Conservation (phyloP, 352 stramenopile genomes). For the Globisporangium paddicum region DNA sequence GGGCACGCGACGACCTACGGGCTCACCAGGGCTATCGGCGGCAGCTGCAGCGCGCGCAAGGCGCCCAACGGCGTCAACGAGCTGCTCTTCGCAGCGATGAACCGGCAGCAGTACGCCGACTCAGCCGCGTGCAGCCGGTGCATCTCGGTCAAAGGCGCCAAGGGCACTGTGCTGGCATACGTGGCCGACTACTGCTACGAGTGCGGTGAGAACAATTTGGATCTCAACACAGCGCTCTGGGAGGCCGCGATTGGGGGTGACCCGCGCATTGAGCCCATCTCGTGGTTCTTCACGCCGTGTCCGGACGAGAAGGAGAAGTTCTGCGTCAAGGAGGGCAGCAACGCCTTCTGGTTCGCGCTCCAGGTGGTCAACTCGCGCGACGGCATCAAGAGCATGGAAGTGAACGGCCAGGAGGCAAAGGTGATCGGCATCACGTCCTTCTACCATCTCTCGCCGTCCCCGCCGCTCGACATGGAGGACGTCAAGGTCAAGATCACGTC, state of each 20-base stretch:
- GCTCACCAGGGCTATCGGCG: constrained; percentile 34
- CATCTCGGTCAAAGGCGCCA: constrained; percentile 39
- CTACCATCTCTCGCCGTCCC: constrained; percentile 62
- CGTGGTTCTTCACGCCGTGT: constrained; percentile 56
- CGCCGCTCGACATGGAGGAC: constrained; percentile 19
- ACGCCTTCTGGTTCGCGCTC: constrained; percentile 53
- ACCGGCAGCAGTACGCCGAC: constrained; percentile 54
- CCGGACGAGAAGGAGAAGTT: constrained; percentile 57
- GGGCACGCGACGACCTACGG: constrained; percentile 51
- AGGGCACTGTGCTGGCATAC: constrained; percentile 38
- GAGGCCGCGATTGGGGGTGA: constrained; percentile 46
- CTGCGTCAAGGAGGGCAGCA: constrained; percentile 68
- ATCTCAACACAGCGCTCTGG: constrained; percentile 59
- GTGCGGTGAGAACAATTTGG: constrained; percentile 54
- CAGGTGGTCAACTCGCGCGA: constrained; percentile 65
- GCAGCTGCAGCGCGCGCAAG: constrained; percentile 44
- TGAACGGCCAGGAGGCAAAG: constrained; percentile 70
- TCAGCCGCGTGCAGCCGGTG: constrained; percentile 54
- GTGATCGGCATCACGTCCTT: constrained; percentile 88
- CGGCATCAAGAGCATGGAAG: constrained; percentile 56
- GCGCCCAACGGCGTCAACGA: constrained; percentile 36
- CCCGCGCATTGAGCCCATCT: constrained; percentile 43
- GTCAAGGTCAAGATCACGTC: constrained; percentile 19
- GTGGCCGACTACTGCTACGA: constrained; percentile 68
- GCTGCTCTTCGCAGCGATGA: constrained; percentile 55